Evolutionary conservation across 495 filamentous ascomycete species (phyloP), one percentile per base, ranked within the genome.

Genomic region (Geoglossum glabrum): DNA sequence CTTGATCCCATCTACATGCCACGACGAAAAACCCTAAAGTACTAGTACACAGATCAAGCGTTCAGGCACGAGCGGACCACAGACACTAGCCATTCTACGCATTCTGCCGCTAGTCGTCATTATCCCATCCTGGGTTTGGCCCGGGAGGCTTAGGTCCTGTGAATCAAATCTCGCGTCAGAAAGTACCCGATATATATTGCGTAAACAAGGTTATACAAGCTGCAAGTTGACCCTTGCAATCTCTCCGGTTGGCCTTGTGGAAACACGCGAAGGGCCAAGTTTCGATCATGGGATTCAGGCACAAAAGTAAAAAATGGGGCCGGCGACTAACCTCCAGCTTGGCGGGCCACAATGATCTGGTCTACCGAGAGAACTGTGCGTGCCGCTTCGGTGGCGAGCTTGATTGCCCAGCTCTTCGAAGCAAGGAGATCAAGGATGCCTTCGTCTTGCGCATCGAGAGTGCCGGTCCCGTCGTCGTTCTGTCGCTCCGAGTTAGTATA

Each of bases 311-410:
- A 52, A 19, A 31, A 52, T n/a, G n/a, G 30, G 1, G 3, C 30
- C 30, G 11, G 15, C 1, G 13, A 31, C 49, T 52, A 27, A 52
- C 49, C 93, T 65, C 93, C 93, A 26, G 93, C 93, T 72, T 96
- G 90, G 70, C 90, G 82, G 55, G 93, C 89, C 51, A 99, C 93
- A 66, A 99, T 99, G 64, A 99, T 97, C 73, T 99, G 93, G 72
- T 99, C 93, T 17, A 99, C 93, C 38, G 89, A 90, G 60, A 99
- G 75, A 38, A 99, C 85, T 46, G 93, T 97, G 58, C 93, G 79
- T 54, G 86, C 90, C 50, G 92, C 82, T 70, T 99, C 93, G 17
- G 89, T 96, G 46, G 93, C 93, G 51, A 99, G 73, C 70, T 90
- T 89, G 65, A 99, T 95, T 1, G 93, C 93, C 87, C 87, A 96